Evolutionary conservation across 1,284 basidiomycete species (phyloP).

Genomic region (Vanrija sp.): DNA sequence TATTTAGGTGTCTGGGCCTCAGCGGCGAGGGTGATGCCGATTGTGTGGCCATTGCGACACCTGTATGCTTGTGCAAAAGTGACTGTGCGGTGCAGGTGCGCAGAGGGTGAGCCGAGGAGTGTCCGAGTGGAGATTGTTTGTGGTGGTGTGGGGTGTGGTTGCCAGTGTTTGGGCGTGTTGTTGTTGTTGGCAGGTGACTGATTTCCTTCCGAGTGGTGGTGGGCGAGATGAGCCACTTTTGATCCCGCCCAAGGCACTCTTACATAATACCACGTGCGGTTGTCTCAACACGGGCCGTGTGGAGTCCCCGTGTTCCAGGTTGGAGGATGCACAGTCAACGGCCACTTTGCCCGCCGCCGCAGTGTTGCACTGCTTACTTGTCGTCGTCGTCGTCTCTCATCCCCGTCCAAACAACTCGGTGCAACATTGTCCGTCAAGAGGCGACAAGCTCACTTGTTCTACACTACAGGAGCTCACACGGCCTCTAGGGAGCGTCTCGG

Average conservation of each 20-base stretch:
- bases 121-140: neutral
- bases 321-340: no score
- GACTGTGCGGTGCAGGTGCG: no score
- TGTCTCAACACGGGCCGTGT: neutral
- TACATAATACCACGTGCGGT: neutral
- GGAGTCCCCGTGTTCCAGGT: no score
- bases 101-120: neutral
- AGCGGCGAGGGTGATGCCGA: conserved; percentile 5
- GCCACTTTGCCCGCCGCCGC: no score
- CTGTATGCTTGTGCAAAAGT: neutral
- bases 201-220: neutral
- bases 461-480: no score
- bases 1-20: conserved; percentile 1
- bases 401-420: no score
- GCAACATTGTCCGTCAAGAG: no score
- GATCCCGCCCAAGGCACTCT: neutral
- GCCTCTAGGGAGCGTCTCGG: no score
- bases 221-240: no score
- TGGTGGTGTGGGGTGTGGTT: neutral
- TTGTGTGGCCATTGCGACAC: conserved; percentile 1
- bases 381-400: no score
- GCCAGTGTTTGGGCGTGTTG: neutral
- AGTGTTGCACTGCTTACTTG: no score
- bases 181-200: conserved; percentile 5
- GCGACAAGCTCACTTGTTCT: no score